Conservation (phyloP, 352 stramenopile species). For the Halophytophthora polymorphica region DNA sequence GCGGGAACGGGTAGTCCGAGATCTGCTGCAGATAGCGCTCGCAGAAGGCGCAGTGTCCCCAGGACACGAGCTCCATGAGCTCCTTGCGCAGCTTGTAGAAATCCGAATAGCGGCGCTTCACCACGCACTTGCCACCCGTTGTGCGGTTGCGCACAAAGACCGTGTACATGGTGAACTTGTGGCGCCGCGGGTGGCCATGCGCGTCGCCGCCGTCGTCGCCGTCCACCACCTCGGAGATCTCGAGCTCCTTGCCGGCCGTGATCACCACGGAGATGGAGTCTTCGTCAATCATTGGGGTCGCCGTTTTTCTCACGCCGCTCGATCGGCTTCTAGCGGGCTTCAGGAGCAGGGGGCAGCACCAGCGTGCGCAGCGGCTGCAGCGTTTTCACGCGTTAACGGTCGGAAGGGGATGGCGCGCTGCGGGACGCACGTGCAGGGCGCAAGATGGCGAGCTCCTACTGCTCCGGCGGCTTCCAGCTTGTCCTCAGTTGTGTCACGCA, state of each 20-base stretch:
- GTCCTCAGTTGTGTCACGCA: too few species aligned
- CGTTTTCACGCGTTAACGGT: background rate
- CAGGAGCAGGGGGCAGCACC: background rate
- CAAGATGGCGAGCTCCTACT: constrained; percentile 5
- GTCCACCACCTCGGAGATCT: constrained; percentile 19
- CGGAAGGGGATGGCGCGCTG: constrained; percentile 2
- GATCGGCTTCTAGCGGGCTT: background rate
- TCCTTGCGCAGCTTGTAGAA: constrained; percentile 85
- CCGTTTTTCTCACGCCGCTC: background rate
- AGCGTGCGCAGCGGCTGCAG: background rate
- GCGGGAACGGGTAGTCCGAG: constrained; percentile 74
- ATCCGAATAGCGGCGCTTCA: constrained; percentile 79
- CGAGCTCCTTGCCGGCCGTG: constrained; percentile 56
- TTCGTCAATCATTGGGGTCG: constrained; percentile 51
- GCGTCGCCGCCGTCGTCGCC: constrained; percentile 8
- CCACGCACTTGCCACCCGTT: constrained; percentile 72
- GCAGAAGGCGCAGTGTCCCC: constrained; percentile 70
- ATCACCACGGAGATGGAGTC: constrained; percentile 65
- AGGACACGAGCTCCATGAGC: constrained; percentile 78
- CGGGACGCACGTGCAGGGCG: constrained; percentile 12
- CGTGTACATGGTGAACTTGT: constrained; percentile 86
- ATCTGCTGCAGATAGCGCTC: constrained; percentile 64
- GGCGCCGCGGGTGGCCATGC: constrained; percentile 28
- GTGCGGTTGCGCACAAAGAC: constrained; percentile 76
- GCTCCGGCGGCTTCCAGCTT: too few species aligned